phyloP scores from a whole-genome alignment of 2,329 filamentous ascomycete genomes.

The Paraconiothyrium sp. region DNA sequence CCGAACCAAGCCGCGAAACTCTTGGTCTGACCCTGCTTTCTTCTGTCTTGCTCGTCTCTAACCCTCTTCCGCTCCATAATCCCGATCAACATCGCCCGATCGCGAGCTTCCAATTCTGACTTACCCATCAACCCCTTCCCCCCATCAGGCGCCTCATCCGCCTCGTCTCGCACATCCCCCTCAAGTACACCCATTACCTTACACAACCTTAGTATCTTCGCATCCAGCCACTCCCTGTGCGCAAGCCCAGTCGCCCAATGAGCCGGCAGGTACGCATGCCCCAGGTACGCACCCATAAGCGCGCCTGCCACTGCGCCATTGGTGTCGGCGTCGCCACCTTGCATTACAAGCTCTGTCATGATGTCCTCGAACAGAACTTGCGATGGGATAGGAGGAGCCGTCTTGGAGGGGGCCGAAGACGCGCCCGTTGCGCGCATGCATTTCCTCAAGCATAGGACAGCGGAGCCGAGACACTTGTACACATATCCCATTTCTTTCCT shows the following conservation, averaged over 20 bases:
- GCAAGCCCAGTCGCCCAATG: slow-evolving; percentile 61
- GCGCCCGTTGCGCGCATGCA: slow-evolving; percentile 49
- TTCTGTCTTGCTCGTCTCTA: slow-evolving; percentile 4
- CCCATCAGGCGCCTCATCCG: slow-evolving; percentile 54
- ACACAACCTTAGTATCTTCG: slow-evolving; percentile 56
- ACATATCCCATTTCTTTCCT: slow-evolving; percentile 61
- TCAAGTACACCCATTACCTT: slow-evolving; percentile 50
- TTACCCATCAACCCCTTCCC: slow-evolving; percentile 52
- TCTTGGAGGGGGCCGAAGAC: background rate
- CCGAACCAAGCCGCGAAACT: slow-evolving; percentile 10
- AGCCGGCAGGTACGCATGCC: slow-evolving; percentile 49
- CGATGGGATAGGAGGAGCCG: background rate
- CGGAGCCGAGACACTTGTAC: slow-evolving; percentile 63
- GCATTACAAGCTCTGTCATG: slow-evolving; percentile 61
- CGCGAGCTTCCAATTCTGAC: slow-evolving; percentile 35
- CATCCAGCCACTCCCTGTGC: slow-evolving; percentile 57
- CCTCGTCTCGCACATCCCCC: slow-evolving; percentile 44
- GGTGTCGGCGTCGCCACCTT: slow-evolving; percentile 64
- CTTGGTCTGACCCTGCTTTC: background rate
- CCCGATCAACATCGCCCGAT: background rate
- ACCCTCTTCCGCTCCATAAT: slow-evolving; percentile 13
- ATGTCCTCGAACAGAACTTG: slow-evolving; percentile 55
- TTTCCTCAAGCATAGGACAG: slow-evolving; percentile 56
- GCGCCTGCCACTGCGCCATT: slow-evolving; percentile 64
- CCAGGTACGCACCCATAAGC: slow-evolving; percentile 58